A percentile compares a stretch with the other conserved stretches of the same genome.
Conservation (phyloP, 441 rosid genomes). For the Arabidopsis hybrid region DNA sequence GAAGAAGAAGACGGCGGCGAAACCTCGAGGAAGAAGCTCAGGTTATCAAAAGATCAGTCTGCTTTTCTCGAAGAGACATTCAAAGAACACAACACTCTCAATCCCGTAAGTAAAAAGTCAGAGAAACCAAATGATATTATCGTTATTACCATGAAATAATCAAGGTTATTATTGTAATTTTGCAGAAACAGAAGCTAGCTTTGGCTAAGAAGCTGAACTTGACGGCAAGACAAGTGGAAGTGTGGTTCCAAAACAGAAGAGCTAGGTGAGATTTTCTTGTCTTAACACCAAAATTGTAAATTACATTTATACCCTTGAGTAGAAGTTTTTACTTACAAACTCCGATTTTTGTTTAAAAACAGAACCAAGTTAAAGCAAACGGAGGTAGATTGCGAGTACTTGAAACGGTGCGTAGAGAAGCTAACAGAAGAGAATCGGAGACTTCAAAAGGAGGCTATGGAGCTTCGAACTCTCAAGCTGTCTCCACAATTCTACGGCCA, state of each 20-base stretch:
- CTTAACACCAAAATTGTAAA: not conserved
- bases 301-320: slow-evolving; percentile 19
- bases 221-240: slow-evolving; percentile 91
- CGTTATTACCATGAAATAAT: slow-evolving; percentile 12
- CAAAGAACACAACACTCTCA: slow-evolving; percentile 94
- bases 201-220: slow-evolving; percentile 86
- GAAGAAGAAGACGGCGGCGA: slow-evolving; percentile 85
- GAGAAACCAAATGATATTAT: not conserved
- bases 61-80: slow-evolving; percentile 91
- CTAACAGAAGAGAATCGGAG: slow-evolving; percentile 89
- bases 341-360: slow-evolving; percentile 21
- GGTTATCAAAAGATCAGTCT: slow-evolving; percentile 90
- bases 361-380: slow-evolving; percentile 98
- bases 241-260: slow-evolving; percentile 98
- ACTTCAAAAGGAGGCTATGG: slow-evolving; percentile 89
- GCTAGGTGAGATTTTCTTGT: slow-evolving; percentile 70
- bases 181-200: slow-evolving; percentile 86
- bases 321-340: not conserved
- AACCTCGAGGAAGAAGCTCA: slow-evolving; percentile 82
- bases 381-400: slow-evolving; percentile 93
- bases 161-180: slow-evolving; percentile 35
- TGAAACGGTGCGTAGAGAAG: slow-evolving; percentile 86
- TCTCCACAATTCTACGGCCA: slow-evolving; percentile 95
- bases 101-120: slow-evolving; percentile 65
- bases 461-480: slow-evolving; percentile 86